Percentiles rank a stretch among this genome's conserved stretches.
These are phyloP conservation scores for Curvularia hawaiiensis DNA, from an alignment of 2,329 filamentous ascomycete genomes.

Conservation along the genomic window DNA sequence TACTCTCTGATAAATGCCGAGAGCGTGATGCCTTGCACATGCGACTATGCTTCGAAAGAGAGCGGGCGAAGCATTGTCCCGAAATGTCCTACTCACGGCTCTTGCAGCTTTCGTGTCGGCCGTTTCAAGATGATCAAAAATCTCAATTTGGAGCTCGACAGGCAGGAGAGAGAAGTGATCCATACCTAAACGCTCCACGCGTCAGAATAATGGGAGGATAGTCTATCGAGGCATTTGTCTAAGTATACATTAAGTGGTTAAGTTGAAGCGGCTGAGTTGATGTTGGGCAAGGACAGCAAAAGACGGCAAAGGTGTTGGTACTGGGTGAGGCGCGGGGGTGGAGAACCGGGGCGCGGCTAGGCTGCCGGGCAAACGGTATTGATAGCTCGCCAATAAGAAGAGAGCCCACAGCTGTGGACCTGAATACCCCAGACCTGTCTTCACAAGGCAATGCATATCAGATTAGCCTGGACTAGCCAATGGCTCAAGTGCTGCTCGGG, in stretches of 20 bases:
- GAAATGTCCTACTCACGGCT: constrained; percentile 24
- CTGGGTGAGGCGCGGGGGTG: not conserved
- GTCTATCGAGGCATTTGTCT: not conserved
- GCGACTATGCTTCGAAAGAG: constrained; percentile 34
- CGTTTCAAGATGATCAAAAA: constrained; percentile 31
- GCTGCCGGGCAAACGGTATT: not conserved
- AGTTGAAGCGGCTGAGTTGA: not conserved
- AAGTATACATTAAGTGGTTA: not conserved
- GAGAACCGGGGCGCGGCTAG: constrained; percentile 3
- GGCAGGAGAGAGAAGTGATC: constrained; percentile 25
- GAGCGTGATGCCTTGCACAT: constrained; percentile 36
- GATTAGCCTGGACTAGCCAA: not conserved
- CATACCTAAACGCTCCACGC: constrained; percentile 3
- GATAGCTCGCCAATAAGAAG: constrained; percentile 8
- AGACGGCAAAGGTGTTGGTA: constrained; percentile 7
- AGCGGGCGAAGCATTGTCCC: constrained; percentile 30
- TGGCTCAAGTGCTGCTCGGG: not conserved
- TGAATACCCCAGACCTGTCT: not conserved
- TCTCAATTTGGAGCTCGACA: constrained; percentile 37
- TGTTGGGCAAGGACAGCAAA: not conserved
- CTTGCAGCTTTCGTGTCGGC: constrained; percentile 34
- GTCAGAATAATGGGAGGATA: not conserved
- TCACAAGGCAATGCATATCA: not conserved
- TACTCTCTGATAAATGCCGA: constrained; percentile 36
- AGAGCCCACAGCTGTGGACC: constrained; percentile 6